Base-by-base conservation (phyloP, 805 yeast genomes). In the Komagataella pastoris region DNA sequence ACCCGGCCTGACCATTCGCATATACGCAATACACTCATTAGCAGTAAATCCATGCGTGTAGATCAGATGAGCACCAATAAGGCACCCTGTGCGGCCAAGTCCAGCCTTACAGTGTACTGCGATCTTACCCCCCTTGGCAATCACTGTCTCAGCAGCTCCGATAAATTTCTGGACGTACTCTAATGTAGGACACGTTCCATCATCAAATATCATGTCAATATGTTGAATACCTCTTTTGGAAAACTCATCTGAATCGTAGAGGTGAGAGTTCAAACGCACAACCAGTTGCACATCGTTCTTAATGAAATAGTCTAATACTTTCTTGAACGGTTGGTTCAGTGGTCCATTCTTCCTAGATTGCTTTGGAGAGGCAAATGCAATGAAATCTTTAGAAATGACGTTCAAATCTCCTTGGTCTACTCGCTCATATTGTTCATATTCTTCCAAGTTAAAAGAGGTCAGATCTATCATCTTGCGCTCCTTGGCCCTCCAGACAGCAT, bases 71-170 rank as follows among this genome's bases (percentile, higher is more conserved):
- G 99, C 99, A 6, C 99, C 99, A 57, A 93, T 93, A 50, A 93
- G 75, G 68, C 99, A 93, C 17, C 99, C 99, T 0, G 99, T 93
- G 72, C 99, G 79, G 10, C 99, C 99, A 53, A 93, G 73, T 3
- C 99, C 99, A 4, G 99, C 99, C 64, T 93, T 91, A 73, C 99
- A 93, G 66, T 93, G 99, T n/a, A 93, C 98, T 1, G 99, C 99
- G 55, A 93, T 84, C 63, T 89, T 89, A 17, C 97, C 97, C 10
- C 95, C 93, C 50, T 81, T 77, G 46, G 78, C 76, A 52, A 91
- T 88, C 7, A 88, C 80, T 43, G 95, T 85, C 61, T 91, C 97
- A 1, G 96, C 93, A 0, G 96, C 96, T 14, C 98, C 99, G 55
- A 93, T 79, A 60, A 93, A 93, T 58, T 87, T 85, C 58, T 86